Evolutionary conservation across 768 basidiomycete species (phyloP), one percentile per base, ranked within the genome.

Genomic region (Tephrocybe sp.): DNA sequence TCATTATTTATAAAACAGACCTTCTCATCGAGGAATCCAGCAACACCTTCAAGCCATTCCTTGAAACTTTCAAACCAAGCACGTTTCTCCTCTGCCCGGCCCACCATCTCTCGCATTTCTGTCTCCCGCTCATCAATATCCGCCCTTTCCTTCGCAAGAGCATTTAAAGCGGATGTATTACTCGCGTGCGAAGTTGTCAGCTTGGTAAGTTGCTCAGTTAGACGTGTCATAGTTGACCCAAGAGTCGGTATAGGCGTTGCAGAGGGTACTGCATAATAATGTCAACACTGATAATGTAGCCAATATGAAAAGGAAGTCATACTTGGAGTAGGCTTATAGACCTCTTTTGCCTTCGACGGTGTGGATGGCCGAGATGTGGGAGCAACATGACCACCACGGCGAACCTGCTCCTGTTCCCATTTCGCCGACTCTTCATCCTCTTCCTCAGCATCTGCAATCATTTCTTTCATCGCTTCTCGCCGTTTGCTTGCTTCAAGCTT

Each of bases 11-110:
- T 20, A 38, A 14, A 42, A 23, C 39, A 41, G 41, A 52, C 91
- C 83, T 94, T 94, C 69, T 89, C 88, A 60, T 94, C 92, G 16
- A 94, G 71, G 65, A 94, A 93, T n/a, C 79, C 78, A 4, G 88
- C 92, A 6, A 93, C 79, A 52, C 80, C 80, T 65, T 93, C 92
- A 0, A 91, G 68, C 86, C 89, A 91, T 33, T 90, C 87, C 47
- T 72, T 77, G 70, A 94, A 89, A 45, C 79, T 78, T 10, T 69
- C 72, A 59, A 93, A 92, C 91, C 92, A 94, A 14, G 82, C 82
- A 42, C 89, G 72, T 68, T 93, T 92, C 39, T 71, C 77, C 62
- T 92, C 92, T 0, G 91, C 86, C 49, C 73, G 75, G 31, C 76
- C 76, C 5, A 94, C 82, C 78, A 92, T 82, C 20, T 80, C 76